A percentile compares a stretch with the other conserved stretches of the same genome.
These are phyloP conservation scores for Phytophthora boehmeriae DNA, from an alignment of 352 stramenopile species.

Conservation along the genomic window DNA sequence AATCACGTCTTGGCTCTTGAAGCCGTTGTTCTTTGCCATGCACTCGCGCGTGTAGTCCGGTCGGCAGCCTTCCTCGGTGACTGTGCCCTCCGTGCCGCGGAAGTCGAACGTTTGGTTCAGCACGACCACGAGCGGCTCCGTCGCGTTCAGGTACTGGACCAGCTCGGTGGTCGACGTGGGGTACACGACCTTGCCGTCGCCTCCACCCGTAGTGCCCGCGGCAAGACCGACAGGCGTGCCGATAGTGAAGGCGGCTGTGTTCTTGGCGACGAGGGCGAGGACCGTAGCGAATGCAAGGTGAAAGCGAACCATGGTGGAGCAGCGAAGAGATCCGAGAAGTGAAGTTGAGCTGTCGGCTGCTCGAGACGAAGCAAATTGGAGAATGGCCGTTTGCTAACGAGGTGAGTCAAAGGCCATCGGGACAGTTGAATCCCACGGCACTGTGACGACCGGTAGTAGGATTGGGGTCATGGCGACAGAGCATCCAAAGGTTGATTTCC, in stretches of 20 bases:
- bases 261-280: constrained; percentile 13
- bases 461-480: neutral
- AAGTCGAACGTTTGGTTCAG: constrained; percentile 50
- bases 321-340: neutral
- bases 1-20: constrained; percentile 52
- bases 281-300: constrained; percentile 7
- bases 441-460: neutral
- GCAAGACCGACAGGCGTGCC: constrained; percentile 31
- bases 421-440: neutral
- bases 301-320: constrained; percentile 15
- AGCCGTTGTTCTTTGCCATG: constrained; percentile 48
- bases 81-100: constrained; percentile 38
- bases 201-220: constrained; percentile 34
- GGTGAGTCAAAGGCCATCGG: neutral
- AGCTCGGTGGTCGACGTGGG: constrained; percentile 37
- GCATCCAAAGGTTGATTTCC: too few species aligned
- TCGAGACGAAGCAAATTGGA: constrained; percentile 14
- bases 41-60: constrained; percentile 40
- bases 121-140: constrained; percentile 34
- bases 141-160: constrained; percentile 32
- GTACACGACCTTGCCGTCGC: constrained; percentile 29
- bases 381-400: constrained; percentile 13
- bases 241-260: constrained; percentile 19
- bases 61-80: constrained; percentile 36
- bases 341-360: constrained; percentile 1